Percentiles rank a stretch among this genome's conserved stretches.
Evolutionary conservation across 805 yeast species (phyloP).

Genomic region (Barnettozyma botsteinii): DNA sequence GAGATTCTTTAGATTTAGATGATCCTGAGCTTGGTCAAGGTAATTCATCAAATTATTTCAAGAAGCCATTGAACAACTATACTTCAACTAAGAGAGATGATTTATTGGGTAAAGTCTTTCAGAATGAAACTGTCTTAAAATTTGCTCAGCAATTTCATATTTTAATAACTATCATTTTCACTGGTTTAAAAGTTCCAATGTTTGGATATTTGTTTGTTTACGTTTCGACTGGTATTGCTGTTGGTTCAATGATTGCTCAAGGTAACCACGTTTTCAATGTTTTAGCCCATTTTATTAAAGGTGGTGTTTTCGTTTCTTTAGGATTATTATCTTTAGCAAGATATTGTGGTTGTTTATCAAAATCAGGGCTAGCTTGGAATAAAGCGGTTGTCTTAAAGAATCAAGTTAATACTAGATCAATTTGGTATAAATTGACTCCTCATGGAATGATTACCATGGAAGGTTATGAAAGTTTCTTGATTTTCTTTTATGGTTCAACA

Average conservation of each 20-base stretch:
- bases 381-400: constrained; percentile 26
- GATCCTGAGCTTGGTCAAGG: constrained; percentile 8
- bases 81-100: constrained; percentile 27
- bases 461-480: constrained; percentile 69
- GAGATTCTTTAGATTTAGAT: constrained; percentile 22
- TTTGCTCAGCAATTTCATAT: constrained; percentile 21
- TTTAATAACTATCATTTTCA: constrained; percentile 35
- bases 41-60: not conserved
- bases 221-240: constrained; percentile 49
- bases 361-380: constrained; percentile 93
- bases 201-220: constrained; percentile 55
- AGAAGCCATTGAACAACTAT: not conserved
- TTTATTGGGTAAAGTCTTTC: constrained; percentile 31
- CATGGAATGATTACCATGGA: constrained; percentile 70
- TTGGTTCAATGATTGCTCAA: constrained; percentile 64
- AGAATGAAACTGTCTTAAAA: constrained; percentile 22
- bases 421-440: constrained; percentile 28
- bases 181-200: constrained; percentile 56
- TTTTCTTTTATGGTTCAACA: constrained; percentile 83
- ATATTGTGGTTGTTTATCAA: constrained; percentile 74
- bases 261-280: constrained; percentile 67
- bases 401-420: constrained; percentile 23
- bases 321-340: constrained; percentile 83
- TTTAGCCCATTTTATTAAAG: constrained; percentile 93
- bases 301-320: constrained; percentile 74